A percentile compares a stretch with the other conserved stretches of the same genome.
Conservation (phyloP, 306 rosid species). For the Casuarina cunninghamiana region DNA sequence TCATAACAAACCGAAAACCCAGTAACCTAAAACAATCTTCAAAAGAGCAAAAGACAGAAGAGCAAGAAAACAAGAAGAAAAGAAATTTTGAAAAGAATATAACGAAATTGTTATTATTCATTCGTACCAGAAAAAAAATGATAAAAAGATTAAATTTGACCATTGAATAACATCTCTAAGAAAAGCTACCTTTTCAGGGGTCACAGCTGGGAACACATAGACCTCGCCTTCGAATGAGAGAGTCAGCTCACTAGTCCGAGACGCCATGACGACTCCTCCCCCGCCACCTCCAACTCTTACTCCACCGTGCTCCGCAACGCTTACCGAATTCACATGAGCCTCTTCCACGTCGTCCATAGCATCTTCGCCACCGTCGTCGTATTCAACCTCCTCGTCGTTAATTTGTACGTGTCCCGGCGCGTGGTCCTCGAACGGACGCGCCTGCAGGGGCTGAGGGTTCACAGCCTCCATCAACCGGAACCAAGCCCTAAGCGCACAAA, state of each 20-base stretch:
- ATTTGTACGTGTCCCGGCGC: constrained; percentile 29
- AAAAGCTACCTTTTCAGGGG: constrained; percentile 71
- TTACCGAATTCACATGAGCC: constrained; percentile 42
- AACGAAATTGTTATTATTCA: not conserved
- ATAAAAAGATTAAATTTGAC: not conserved
- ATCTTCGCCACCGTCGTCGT: constrained; percentile 51
- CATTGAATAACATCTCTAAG: not conserved
- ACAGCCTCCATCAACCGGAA: constrained; percentile 56
- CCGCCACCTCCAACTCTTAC: not conserved
- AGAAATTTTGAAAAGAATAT: not conserved
- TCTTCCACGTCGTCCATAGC: constrained; percentile 69
- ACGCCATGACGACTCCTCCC: constrained; percentile 40
- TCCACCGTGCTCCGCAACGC: constrained; percentile 41
- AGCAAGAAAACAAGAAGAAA: not conserved
- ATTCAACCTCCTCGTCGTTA: constrained; percentile 56
- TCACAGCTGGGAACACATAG: constrained; percentile 86
- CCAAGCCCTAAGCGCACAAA: constrained; percentile 12
- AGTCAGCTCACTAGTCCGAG: constrained; percentile 88
- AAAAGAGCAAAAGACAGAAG: not conserved
- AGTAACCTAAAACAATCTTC: not conserved
- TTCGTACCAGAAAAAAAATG: not conserved
- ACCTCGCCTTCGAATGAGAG: constrained; percentile 98
- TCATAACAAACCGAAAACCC: not conserved
- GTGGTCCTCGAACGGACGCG: constrained; percentile 55
- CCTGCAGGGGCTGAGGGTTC: constrained; percentile 70